phyloP scores from a whole-genome alignment of 805 yeast species.

The Danielozyma ontarioensis region DNA sequence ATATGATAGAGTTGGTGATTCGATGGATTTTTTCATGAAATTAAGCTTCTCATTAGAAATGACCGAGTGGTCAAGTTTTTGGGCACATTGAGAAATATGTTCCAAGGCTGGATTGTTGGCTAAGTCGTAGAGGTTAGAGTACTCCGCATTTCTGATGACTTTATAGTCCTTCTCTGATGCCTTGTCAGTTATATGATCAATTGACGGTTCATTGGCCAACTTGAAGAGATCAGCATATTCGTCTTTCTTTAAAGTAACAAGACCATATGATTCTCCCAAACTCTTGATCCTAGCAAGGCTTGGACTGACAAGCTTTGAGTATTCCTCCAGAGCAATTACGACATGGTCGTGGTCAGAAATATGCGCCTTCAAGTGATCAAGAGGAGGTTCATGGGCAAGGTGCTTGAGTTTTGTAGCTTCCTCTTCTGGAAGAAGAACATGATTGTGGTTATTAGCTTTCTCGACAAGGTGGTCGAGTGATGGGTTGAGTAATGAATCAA shows the following conservation, averaged over 20 bases:
- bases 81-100: conserved; percentile 9
- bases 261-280: conserved; percentile 29
- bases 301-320: conserved; percentile 7
- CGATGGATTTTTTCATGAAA: conserved; percentile 6
- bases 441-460: conserved; percentile 5
- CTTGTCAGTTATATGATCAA: conserved; percentile 9
- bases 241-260: conserved; percentile 24
- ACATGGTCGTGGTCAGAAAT: conserved; percentile 6
- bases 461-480: conserved; percentile 4
- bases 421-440: conserved; percentile 8
- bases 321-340: conserved; percentile 6
- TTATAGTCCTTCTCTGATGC: conserved; percentile 7
- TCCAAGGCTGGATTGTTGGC: conserved; percentile 12
- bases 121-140: conserved; percentile 3
- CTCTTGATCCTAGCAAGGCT: conserved; percentile 27
- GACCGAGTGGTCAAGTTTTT: conserved; percentile 9
- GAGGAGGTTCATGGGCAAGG: conserved; percentile 6
- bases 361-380: conserved; percentile 3
- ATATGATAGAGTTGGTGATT: conserved; percentile 2
- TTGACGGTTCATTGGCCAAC: conserved; percentile 27
- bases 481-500: conserved; percentile 10
- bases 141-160: conserved; percentile 7
- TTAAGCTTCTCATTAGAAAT: conserved; percentile 10
- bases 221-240: conserved; percentile 29
- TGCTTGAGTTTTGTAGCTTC: conserved; percentile 4